Conservation (phyloP, 441 rosid genomes). For the Eutrema salsugineum region DNA sequence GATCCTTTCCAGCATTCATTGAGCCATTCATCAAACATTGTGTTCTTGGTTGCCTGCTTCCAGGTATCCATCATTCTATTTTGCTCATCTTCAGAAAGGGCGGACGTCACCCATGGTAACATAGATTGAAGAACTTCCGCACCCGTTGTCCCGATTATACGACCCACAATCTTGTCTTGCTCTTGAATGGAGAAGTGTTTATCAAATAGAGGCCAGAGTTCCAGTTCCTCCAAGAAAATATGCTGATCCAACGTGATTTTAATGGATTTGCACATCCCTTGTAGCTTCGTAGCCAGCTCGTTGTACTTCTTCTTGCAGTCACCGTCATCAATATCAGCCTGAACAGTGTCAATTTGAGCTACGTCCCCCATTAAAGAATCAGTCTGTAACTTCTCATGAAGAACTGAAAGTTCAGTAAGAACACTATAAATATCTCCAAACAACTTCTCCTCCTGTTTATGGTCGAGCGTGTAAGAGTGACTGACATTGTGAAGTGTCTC, state of each 20-base stretch:
- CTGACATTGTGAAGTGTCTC: conserved; percentile 76
- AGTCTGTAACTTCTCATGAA: conserved; percentile 45
- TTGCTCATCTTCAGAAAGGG: conserved; percentile 70
- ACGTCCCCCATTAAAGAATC: conserved; percentile 23
- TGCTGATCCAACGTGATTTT: conserved; percentile 66
- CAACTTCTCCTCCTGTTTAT: conserved; percentile 67
- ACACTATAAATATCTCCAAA: conserved; percentile 63
- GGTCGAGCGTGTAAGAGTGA: conserved; percentile 75
- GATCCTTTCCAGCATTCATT: conserved; percentile 64
- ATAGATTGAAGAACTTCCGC: conserved; percentile 81
- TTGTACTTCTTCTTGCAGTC: conserved; percentile 42
- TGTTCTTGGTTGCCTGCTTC: conserved; percentile 83
- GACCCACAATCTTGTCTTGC: conserved; percentile 73
- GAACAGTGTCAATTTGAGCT: conserved; percentile 23
- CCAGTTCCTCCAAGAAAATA: conserved; percentile 67
- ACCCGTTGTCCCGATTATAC: conserved; percentile 74
- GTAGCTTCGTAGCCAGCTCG: conserved; percentile 63
- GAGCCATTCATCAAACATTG: conserved; percentile 83
- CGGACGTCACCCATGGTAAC: conserved; percentile 85
- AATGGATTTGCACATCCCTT: conserved; percentile 79
- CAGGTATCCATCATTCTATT: conserved; percentile 78
- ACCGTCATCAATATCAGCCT: conserved; percentile 16
- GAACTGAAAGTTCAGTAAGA: conserved; percentile 57
- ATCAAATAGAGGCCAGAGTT: conserved; percentile 75
- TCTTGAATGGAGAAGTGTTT: conserved; percentile 64